phyloP scores from a whole-genome alignment of 257 asterid species.

The Solanum appendiculatum region DNA sequence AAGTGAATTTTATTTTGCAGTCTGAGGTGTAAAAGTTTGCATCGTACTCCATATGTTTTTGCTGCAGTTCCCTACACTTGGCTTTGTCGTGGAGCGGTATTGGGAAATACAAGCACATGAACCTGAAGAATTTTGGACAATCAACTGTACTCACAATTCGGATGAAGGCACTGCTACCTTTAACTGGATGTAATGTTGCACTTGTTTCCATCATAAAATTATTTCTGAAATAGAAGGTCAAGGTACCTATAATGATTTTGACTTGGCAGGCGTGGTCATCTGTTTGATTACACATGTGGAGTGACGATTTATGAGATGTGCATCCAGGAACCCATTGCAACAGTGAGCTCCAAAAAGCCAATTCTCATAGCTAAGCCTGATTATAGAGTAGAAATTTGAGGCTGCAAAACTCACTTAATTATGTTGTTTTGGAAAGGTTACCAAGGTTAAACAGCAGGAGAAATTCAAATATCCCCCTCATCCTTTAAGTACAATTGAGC shows the following conservation, averaged over 20 bases:
- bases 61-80: conserved; percentile 92
- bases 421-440: conserved; percentile 44
- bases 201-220: conserved; percentile 1
- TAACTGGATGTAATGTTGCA: conserved; percentile 67
- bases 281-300: conserved; percentile 94
- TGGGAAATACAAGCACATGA: conserved; percentile 97
- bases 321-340: conserved; percentile 70
- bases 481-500: conserved; percentile 95
- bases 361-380: not conserved
- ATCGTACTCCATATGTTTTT: not conserved
- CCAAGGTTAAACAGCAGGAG: conserved; percentile 61
- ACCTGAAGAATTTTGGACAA: conserved; percentile 97
- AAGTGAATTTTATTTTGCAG: not conserved
- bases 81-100: conserved; percentile 90
- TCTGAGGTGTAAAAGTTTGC: conserved; percentile 1
- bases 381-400: conserved; percentile 1
- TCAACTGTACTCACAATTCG: conserved; percentile 79
- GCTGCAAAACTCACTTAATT: conserved; percentile 2
- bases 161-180: conserved; percentile 82
- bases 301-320: conserved; percentile 83
- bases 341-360: conserved; percentile 45
- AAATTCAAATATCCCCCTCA: conserved; percentile 86
- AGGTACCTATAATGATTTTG: not conserved
- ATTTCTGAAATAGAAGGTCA: not conserved
- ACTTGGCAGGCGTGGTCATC: conserved; percentile 84